Percentiles rank a stretch among this genome's conserved stretches.
Conservation (phyloP, 2,329 filamentous ascomycete species). For the Fusarium euwallaceae region DNA sequence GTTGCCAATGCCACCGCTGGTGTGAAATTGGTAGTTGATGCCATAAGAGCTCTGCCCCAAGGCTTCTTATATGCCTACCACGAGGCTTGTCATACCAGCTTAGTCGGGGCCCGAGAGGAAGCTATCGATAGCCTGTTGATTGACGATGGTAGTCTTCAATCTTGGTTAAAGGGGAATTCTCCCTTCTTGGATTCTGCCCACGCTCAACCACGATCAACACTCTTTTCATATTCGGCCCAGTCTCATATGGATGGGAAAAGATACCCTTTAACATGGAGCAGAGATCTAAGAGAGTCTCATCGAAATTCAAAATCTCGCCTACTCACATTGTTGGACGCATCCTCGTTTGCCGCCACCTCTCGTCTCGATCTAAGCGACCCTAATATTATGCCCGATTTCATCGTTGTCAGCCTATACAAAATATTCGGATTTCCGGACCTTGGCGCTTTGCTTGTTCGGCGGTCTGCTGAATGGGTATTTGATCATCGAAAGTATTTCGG, state of each 20-base stretch:
- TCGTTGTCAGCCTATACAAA: constrained; percentile 91
- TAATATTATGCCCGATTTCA: constrained; percentile 81
- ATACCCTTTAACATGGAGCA: constrained; percentile 78
- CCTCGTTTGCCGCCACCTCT: constrained; percentile 83
- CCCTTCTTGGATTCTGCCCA: constrained; percentile 45
- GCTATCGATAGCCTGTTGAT: constrained; percentile 77
- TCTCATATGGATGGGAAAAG: constrained; percentile 92
- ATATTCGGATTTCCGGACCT: constrained; percentile 98
- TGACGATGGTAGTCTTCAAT: constrained; percentile 70
- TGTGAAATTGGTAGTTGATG: constrained; percentile 87
- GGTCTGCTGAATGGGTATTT: constrained; percentile 74
- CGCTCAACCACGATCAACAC: constrained; percentile 45
- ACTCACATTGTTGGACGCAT: constrained; percentile 86
- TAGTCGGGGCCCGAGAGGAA: constrained; percentile 84
- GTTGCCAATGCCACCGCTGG: constrained; percentile 93
- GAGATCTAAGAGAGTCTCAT: constrained; percentile 55
- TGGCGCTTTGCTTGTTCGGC: constrained; percentile 85
- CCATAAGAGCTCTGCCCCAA: constrained; percentile 74
- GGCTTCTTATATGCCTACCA: constrained; percentile 90
- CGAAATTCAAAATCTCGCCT: constrained; percentile 46
- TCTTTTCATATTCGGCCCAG: constrained; percentile 89
- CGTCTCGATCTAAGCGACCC: constrained; percentile 77
- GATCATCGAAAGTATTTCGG: constrained; percentile 85
- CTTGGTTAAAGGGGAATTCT: constrained; percentile 68
- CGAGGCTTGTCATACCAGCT: constrained; percentile 85